A percentile compares a stretch with the other conserved stretches of the same genome.
Evolutionary conservation across 805 yeast species (phyloP).

Genomic region (Candida andamanensis): DNA sequence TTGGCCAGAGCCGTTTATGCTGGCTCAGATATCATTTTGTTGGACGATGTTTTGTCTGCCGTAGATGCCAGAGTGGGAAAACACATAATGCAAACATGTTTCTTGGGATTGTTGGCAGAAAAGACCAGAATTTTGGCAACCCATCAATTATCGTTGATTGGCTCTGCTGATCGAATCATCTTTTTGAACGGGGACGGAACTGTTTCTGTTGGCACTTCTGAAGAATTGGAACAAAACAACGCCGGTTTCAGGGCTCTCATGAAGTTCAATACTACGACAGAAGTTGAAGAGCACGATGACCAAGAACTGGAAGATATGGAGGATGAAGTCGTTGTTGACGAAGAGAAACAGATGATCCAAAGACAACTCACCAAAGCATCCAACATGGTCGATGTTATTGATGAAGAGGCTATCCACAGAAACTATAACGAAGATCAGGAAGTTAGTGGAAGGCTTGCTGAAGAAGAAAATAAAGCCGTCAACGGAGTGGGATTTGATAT

Average conservation of each 20-base stretch:
- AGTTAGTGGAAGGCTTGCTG: slow-evolving; percentile 22
- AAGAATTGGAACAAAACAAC: slow-evolving; percentile 19
- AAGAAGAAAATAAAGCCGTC: slow-evolving; percentile 55
- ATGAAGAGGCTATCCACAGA: slow-evolving; percentile 31
- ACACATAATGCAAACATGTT: slow-evolving; percentile 29
- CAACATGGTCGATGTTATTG: slow-evolving; percentile 12
- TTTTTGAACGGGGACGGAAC: slow-evolving; percentile 29
- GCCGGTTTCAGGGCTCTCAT: slow-evolving; percentile 24
- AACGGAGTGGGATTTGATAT: slow-evolving; percentile 48
- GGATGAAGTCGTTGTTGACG: slow-evolving; percentile 15
- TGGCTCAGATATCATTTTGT: slow-evolving; percentile 22
- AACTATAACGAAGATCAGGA: slow-evolving; percentile 23
- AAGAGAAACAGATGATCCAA: slow-evolving; percentile 14
- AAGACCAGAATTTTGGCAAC: slow-evolving; percentile 35
- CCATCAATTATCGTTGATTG: slow-evolving; percentile 31
- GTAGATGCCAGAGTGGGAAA: slow-evolving; percentile 36
- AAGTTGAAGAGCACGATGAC: slow-evolving; percentile 16
- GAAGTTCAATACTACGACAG: slow-evolving; percentile 17
- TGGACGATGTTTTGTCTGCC: slow-evolving; percentile 34
- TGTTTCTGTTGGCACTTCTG: slow-evolving; percentile 25
- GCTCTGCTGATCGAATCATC: slow-evolving; percentile 26
- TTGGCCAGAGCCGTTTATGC: slow-evolving; percentile 34
- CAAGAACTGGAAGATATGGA: slow-evolving; percentile 14
- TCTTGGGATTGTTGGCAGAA: slow-evolving; percentile 21
- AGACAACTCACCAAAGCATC: slow-evolving; percentile 24